Base-by-base conservation (phyloP, 2,329 filamentous ascomycete genomes). In the Emmonsia crescens region DNA sequence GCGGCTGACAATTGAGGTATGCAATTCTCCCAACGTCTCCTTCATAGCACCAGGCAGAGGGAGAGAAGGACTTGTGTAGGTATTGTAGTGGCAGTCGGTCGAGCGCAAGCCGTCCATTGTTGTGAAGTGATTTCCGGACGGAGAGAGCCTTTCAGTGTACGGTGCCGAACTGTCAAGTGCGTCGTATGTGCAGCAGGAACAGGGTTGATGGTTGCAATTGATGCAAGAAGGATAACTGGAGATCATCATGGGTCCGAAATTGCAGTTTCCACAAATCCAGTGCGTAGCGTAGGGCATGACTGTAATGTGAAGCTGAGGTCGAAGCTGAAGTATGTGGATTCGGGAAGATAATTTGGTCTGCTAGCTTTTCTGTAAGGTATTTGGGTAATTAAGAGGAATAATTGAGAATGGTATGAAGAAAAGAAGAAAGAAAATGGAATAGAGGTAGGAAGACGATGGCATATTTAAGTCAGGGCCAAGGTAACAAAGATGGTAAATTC, bases 231-330 rank as follows among this genome's bases (percentile, higher is more conserved):
- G 59, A 24, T 62, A 62, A 9, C 51, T 58, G 51, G 49, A 61
- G 3, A 65, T 51, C 49, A 67, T 66, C 67, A 71, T 69, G 61
- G 73, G 73, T 31, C 73, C 73, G 57, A 69, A 70, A 38, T 61
- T 59, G 65, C 73, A 75, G 5, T 63, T 51, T 56, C 72, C 74
- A 64, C 73, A 75, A 61, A 70, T 70, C 73, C 73, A 75, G 29
- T 70, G 58, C 14, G 63, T 64, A 38, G 67, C 56, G 66, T 68
- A 69, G 16, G 64, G 64, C 66, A 68, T 66, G 29, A 9, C 59
- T 36, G 44, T 21, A 49, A 49, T 33, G 14, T 12, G n/a, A 48
- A 33, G 12, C 4, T 27, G 44, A 27, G 44, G 46, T 19, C n/a
- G 31, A 51, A 33, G 36, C 12, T 29, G 29, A 59, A 44, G 12